Evolutionary conservation across 495 filamentous ascomycete genomes (phyloP).

Genomic region (Neohortaea acidophila): DNA sequence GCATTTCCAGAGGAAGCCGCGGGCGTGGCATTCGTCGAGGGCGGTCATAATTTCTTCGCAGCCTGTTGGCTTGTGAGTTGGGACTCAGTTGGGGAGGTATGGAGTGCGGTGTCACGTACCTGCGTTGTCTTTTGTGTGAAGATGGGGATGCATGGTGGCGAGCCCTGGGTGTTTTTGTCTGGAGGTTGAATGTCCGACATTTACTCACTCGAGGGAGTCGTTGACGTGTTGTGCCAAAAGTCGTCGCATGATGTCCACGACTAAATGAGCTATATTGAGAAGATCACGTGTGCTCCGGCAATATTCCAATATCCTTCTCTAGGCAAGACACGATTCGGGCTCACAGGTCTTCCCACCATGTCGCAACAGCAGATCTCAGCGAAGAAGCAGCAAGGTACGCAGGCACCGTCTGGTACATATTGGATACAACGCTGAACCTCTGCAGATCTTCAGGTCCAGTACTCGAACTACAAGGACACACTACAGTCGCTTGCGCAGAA

Average conservation of each 20-base stretch:
- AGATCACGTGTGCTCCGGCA: no score
- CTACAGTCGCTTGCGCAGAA: slow-evolving; percentile 88
- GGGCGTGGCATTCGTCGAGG: slow-evolving; percentile 89
- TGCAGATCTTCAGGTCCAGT: slow-evolving; percentile 81
- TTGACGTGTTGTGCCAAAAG: no score
- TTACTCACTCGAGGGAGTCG: no score
- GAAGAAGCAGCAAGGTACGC: slow-evolving; percentile 51
- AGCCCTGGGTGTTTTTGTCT: slow-evolving; percentile 18
- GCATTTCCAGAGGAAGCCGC: slow-evolving; percentile 77
- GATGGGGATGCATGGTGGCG: slow-evolving; percentile 75
- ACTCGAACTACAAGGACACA: slow-evolving; percentile 87
- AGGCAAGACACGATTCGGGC: no score
- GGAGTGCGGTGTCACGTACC: slow-evolving; percentile 39
- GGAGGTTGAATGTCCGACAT: no score
- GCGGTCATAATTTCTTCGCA: slow-evolving; percentile 87
- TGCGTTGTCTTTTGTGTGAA: slow-evolving; percentile 78
- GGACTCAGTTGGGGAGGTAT: slow-evolving; percentile 5
- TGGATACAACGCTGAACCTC: slow-evolving; percentile 2
- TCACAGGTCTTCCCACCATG: slow-evolving; percentile 18
- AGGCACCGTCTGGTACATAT: not conserved
- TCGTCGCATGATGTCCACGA: no score
- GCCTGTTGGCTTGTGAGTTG: slow-evolving; percentile 35
- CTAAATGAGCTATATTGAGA: no score
- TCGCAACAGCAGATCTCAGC: slow-evolving; percentile 23
- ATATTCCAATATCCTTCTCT: no score